phyloP scores from a whole-genome alignment of 2,329 filamentous ascomycete genomes.

The Basipetospora chlamydospora region DNA sequence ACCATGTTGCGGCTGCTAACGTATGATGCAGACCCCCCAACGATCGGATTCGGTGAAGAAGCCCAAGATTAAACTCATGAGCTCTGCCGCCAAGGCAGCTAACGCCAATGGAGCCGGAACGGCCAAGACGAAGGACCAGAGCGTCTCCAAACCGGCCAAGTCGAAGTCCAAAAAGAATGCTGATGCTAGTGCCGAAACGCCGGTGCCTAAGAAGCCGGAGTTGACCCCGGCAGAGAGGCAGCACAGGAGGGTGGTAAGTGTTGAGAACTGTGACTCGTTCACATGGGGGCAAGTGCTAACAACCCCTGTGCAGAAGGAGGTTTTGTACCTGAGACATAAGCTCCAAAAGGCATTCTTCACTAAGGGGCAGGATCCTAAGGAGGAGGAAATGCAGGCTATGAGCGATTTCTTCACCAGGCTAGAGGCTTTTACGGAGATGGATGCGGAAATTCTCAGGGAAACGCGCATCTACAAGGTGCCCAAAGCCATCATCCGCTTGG shows the following conservation, averaged over 20 bases:
- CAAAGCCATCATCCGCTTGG: constrained; percentile 82
- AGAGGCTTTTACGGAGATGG: constrained; percentile 65
- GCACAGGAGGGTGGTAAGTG: constrained; percentile 42
- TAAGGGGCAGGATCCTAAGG: constrained; percentile 70
- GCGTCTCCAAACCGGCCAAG: constrained; percentile 38
- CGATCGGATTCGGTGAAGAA: constrained; percentile 51
- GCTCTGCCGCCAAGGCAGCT: constrained; percentile 51
- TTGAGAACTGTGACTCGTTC: background rate
- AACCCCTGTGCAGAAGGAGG: constrained; percentile 42
- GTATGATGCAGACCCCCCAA: constrained; percentile 41
- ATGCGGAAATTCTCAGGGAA: constrained; percentile 71
- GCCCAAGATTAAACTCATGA: constrained; percentile 50
- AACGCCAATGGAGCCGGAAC: constrained; percentile 43
- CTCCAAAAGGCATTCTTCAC: constrained; percentile 88
- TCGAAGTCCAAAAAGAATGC: constrained; percentile 39
- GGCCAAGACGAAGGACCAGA: constrained; percentile 41
- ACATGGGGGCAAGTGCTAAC: constrained; percentile 18
- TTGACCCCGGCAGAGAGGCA: constrained; percentile 42
- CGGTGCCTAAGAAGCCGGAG: constrained; percentile 39
- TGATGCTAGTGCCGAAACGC: constrained; percentile 38
- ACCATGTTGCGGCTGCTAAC: too few species aligned
- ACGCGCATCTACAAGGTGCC: constrained; percentile 99
- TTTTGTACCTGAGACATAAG: constrained; percentile 88
- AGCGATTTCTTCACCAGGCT: constrained; percentile 66
- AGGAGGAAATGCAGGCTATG: constrained; percentile 69